Percentiles rank a stretch among this genome's conserved stretches.
phyloP scores from a whole-genome alignment of 2,329 filamentous ascomycete genomes.

The Rhinocladiella similis region DNA sequence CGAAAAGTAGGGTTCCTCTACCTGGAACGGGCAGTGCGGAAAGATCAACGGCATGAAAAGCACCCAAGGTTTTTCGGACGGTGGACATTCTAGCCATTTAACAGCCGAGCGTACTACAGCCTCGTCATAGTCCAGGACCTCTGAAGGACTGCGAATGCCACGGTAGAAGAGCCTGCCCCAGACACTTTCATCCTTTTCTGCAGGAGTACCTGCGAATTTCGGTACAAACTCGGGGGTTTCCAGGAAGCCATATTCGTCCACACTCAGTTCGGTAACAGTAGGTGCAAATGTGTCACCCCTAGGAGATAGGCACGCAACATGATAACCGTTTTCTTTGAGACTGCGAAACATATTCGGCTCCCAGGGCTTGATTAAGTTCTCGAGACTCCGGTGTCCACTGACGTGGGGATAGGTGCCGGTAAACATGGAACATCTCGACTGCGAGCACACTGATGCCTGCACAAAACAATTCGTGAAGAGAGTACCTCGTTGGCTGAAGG shows the following conservation, averaged over 20 bases:
- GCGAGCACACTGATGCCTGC: slow-evolving; percentile 50
- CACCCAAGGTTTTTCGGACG: slow-evolving; percentile 29
- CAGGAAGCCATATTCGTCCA: slow-evolving; percentile 49
- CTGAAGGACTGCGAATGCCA: slow-evolving; percentile 39
- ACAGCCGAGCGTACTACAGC: slow-evolving; percentile 43
- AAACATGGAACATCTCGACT: slow-evolving; percentile 51
- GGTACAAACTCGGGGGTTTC: slow-evolving; percentile 25
- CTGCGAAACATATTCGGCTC: slow-evolving; percentile 50
- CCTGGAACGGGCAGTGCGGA: slow-evolving; percentile 49
- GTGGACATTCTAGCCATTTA: slow-evolving; percentile 47
- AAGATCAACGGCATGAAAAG: slow-evolving; percentile 31
- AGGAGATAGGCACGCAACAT: slow-evolving; percentile 45
- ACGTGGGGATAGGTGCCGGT: slow-evolving; percentile 51
- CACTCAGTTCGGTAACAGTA: slow-evolving; percentile 45
- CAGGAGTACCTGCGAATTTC: background rate
- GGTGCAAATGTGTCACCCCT: slow-evolving; percentile 43
- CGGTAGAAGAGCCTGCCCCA: slow-evolving; percentile 35
- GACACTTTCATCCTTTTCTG: background rate
- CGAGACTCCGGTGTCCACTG: slow-evolving; percentile 46
- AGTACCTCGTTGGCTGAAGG: slow-evolving; percentile 40
- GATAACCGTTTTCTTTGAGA: slow-evolving; percentile 48
- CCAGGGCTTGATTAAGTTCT: slow-evolving; percentile 52
- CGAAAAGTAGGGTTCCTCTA: slow-evolving; percentile 51
- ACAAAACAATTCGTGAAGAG: slow-evolving; percentile 49
- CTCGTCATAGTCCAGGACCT: slow-evolving; percentile 49